A percentile compares a stretch with the other conserved stretches of the same genome.
Conservation (phyloP, 164 flowering plant genomes). For the Paratinospora sagittata region DNA sequence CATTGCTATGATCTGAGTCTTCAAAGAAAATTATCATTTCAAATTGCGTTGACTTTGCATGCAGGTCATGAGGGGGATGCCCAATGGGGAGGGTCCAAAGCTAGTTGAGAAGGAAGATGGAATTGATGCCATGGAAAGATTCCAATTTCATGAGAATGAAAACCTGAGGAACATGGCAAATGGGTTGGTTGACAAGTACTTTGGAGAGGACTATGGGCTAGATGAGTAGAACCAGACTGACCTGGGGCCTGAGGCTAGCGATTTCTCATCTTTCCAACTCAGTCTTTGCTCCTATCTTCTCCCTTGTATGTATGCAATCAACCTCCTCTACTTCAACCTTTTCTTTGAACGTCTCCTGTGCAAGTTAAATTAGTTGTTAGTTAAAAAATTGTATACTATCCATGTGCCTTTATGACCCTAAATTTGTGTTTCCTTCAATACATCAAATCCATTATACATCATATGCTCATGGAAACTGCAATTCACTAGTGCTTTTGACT, state of each 20-base stretch:
- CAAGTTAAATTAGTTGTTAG: not conserved
- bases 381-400: conserved; percentile 6
- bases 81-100: conserved; percentile 83
- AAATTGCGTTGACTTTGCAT: not conserved
- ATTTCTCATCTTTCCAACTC: not conserved
- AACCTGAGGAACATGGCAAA: conserved; percentile 91
- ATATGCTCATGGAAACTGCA: conserved; percentile 1
- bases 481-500: not conserved
- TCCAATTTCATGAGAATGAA: conserved; percentile 93
- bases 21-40: not conserved
- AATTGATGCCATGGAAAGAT: conserved; percentile 95
- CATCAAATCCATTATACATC: not conserved
- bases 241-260: not conserved
- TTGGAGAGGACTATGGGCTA: conserved; percentile 85
- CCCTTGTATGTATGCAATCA: conserved; percentile 4
- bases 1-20: not conserved
- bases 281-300: too few relatives aligned
- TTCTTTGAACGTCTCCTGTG: not conserved
- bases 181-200: conserved; percentile 77
- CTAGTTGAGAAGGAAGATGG: conserved; percentile 89
- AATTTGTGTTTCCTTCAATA: not conserved
- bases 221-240: conserved; percentile 34
- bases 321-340: not conserved
- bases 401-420: conserved; percentile 3
- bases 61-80: conserved; percentile 92